Base-by-base conservation (phyloP, 768 basidiomycete genomes). In the Candolleomyces eurysporus region DNA sequence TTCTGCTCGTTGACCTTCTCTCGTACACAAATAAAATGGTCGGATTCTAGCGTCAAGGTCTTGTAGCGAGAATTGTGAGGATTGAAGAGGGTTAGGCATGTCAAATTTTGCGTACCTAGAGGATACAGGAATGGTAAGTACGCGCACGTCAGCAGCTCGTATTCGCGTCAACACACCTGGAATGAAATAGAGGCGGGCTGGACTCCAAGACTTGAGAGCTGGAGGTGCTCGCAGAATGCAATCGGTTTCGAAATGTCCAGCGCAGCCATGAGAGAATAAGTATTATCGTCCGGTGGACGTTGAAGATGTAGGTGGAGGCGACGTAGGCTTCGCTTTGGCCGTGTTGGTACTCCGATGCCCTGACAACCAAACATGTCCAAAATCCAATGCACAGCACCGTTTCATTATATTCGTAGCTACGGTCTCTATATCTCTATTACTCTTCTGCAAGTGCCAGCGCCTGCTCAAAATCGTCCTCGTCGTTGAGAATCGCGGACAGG, bases 181-280 rank as follows among this genome's bases (percentile, higher is more conserved):
- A 98, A 99, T 19, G 94, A 94, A 69, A 99, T 98, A 58, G 96
- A 96, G 63, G 90, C 88, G 57, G 96, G 97, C 76, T 99, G 97
- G 67, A 99, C 84, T 60, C 96, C 96, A 64, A 98, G 78, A 72
- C 94, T 94, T 26, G 96, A 95, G 69, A 99, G 90, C 80, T 99
- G 92, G 31, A 94, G 79, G 71, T 94, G 92, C 76, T 94, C 91
- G 79, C 88, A 89, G 77, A 94, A 94, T 48, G 91, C 83, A 72
- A 92, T 95, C 53, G 91, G 92, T 80, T 91, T 92, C 68, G 82
- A 80, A 53, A 75, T 72, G 67, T 84, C 83, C 70, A 76, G 72
- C 66, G 71, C 77, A 66, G 78, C 78, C 79, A 81, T 80, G 67
- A 68, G 73, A 65, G 65, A 68, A 58, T 36, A n/a, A 64, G 49